Evolutionary conservation across 495 filamentous ascomycete genomes (phyloP), one percentile per base, ranked within the genome.

Genomic region (Penicillium bovifimosum): DNA sequence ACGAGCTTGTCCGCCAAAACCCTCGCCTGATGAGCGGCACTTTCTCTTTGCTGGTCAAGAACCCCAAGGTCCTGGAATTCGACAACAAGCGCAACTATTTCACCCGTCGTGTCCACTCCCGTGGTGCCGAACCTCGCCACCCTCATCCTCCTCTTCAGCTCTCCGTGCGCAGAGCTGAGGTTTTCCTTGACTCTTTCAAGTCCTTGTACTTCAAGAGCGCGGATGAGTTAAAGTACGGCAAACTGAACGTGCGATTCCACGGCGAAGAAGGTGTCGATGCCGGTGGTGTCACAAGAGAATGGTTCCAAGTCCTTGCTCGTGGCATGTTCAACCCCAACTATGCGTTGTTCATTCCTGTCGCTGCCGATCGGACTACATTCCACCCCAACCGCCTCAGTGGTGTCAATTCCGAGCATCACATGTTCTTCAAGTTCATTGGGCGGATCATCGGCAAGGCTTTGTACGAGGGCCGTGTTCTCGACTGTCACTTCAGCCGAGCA

Each of bases 41-140:
- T 11, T 96, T 99, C 70, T 91, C 91, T 7, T 76, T 96, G 33
- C 75, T 99, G 26, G 91, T 96, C 55, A 96, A 96, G 75, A 99
- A 99, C 62, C 95, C 93, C 40, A 97, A 96, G 79, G 93, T 99
- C 11, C 72, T 99, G 41, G 93, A 99, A 60, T 99, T 99, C 62
- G 93, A 99, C 68, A 99, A 97, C 74, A 99, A 99, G 79, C 91
- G 95, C 59, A 96, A 95, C 68, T 99, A 93, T 79, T 99, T 99
- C 76, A 96, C 81, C 67, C 87, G 95, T 39, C 88, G 87, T 56
- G 79, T 99, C 16, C 93, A 97, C 67, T 78, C 82, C 32, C 88
- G 91, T 48, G 76, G 74, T 6, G 77, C 78, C 10, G 81, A 87
- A 55, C 76, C 80, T 55, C 74, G 83, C 54, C 79, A 85, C 52